phyloP scores from a whole-genome alignment of 352 stramenopile species.

The Phytophthora pisi region DNA sequence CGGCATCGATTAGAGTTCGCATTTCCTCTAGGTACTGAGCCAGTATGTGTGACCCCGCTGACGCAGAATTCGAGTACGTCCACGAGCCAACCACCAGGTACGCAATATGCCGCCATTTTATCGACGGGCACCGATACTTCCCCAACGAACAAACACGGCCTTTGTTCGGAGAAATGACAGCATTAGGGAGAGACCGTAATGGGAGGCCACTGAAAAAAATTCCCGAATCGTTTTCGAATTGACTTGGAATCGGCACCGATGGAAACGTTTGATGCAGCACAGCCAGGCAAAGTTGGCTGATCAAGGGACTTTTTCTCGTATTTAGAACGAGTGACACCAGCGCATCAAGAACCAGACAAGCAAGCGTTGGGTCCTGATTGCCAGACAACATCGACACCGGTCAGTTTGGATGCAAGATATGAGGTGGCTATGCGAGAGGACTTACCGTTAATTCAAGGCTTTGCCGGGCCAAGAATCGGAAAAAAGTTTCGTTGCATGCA shows the following conservation, averaged over 20 bases:
- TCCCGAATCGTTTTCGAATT: conserved; percentile 20
- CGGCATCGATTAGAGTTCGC: conserved; percentile 42
- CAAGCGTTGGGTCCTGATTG: conserved; percentile 52
- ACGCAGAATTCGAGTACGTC: conserved; percentile 41
- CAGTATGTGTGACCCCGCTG: conserved; percentile 38
- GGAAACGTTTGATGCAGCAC: conserved; percentile 70
- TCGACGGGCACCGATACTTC: conserved; percentile 49
- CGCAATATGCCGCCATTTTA: conserved; percentile 55
- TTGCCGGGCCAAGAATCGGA: conserved; percentile 53
- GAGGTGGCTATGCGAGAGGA: not conserved
- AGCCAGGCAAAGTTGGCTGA: conserved; percentile 62
- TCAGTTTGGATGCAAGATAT: not conserved
- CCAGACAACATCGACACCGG: conserved; percentile 10
- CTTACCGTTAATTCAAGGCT: conserved; percentile 56
- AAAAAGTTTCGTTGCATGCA: conserved; percentile 42
- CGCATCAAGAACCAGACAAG: conserved; percentile 47
- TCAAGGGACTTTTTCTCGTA: conserved; percentile 44
- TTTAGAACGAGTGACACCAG: conserved; percentile 46
- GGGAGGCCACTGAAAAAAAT: conserved; percentile 38
- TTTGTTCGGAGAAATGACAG: conserved; percentile 40
- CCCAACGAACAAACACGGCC: conserved; percentile 44
- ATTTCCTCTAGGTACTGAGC: conserved; percentile 60
- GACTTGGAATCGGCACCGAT: conserved; percentile 7
- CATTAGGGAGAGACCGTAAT: conserved; percentile 33
- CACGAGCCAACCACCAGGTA: conserved; percentile 70